Percentiles rank a stretch among this genome's conserved stretches.
phyloP scores from a whole-genome alignment of 2,329 filamentous ascomycete species.

The Bimuria novae-zelandiae region DNA sequence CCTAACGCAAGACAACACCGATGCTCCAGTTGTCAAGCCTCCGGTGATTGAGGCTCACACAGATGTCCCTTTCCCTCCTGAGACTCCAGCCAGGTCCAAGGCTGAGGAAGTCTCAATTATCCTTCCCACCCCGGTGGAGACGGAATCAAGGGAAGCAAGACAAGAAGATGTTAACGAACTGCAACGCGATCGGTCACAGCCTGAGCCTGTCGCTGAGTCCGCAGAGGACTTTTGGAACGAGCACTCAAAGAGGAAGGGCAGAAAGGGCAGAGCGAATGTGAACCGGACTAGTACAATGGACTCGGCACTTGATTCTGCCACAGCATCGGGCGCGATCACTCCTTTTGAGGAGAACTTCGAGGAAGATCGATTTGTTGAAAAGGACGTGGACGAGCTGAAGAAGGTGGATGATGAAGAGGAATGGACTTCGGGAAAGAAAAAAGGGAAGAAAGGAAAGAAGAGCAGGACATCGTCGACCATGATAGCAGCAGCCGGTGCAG shows the following conservation, averaged over 20 bases:
- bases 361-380: conserved; percentile 1
- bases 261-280: conserved; percentile 23
- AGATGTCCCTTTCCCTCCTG: conserved; percentile 39
- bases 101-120: conserved; percentile 19
- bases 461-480: conserved; percentile 12
- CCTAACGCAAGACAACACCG: conserved; percentile 34
- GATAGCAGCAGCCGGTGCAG: conserved; percentile 17
- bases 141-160: neutral
- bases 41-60: conserved; percentile 39
- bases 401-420: conserved; percentile 18
- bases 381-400: conserved; percentile 18
- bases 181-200: conserved; percentile 4
- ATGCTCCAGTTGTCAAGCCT: conserved; percentile 33
- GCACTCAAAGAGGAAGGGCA: conserved; percentile 27
- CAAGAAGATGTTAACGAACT: neutral
- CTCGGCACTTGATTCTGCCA: conserved; percentile 9
- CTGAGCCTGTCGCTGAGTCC: neutral
- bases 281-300: conserved; percentile 19
- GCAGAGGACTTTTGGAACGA: conserved; percentile 19
- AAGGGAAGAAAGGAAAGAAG: conserved; percentile 49
- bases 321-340: conserved; percentile 10
- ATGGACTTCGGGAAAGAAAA: conserved; percentile 40
- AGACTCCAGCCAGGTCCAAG: conserved; percentile 33
- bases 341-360: conserved; percentile 16
- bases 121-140: neutral